These are phyloP conservation scores for Fusarium coffeatum DNA, from an alignment of 2,329 filamentous ascomycete species.

Conservation along the genomic window DNA sequence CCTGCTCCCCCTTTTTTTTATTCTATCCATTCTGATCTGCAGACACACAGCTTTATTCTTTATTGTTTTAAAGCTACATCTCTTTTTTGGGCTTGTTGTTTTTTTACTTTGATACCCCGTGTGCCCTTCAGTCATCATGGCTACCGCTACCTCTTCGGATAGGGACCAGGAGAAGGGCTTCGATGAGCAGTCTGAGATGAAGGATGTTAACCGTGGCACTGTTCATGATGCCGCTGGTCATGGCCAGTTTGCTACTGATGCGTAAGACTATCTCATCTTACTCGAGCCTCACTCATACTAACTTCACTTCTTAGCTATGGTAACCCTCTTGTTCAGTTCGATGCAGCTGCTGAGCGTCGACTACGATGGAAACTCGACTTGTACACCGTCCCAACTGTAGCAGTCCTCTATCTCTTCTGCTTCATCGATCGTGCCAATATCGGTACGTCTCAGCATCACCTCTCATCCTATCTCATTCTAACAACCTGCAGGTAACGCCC, in stretches of 20 bases:
- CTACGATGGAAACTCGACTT: slow-evolving; percentile 74
- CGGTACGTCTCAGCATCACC: slow-evolving; percentile 56
- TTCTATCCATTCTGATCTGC: slow-evolving; percentile 15
- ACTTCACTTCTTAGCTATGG: slow-evolving; percentile 35
- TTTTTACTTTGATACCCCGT: neutral
- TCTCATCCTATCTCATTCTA: neutral
- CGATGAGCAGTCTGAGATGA: slow-evolving; percentile 40
- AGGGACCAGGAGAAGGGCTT: slow-evolving; percentile 41
- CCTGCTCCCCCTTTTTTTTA: slow-evolving; percentile 13
- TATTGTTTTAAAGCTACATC: neutral
- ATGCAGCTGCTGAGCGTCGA: slow-evolving; percentile 61
- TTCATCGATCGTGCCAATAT: slow-evolving; percentile 82
- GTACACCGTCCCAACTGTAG: slow-evolving; percentile 72
- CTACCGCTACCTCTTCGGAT: slow-evolving; percentile 41
- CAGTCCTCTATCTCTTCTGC: slow-evolving; percentile 76
- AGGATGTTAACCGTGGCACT: slow-evolving; percentile 24
- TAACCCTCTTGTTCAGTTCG: slow-evolving; percentile 45
- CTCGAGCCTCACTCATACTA: neutral
- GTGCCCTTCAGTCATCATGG: neutral
- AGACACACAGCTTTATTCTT: slow-evolving; percentile 11
- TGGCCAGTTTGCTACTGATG: slow-evolving; percentile 41
- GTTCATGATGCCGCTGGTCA: slow-evolving; percentile 41
- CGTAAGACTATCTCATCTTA: slow-evolving; percentile 31
- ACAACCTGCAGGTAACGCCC: slow-evolving; percentile 56
- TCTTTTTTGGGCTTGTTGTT: neutral